These are phyloP conservation scores for Leucosporidium yakuticum DNA, from an alignment of 768 basidiomycete genomes.

Conservation along the genomic window DNA sequence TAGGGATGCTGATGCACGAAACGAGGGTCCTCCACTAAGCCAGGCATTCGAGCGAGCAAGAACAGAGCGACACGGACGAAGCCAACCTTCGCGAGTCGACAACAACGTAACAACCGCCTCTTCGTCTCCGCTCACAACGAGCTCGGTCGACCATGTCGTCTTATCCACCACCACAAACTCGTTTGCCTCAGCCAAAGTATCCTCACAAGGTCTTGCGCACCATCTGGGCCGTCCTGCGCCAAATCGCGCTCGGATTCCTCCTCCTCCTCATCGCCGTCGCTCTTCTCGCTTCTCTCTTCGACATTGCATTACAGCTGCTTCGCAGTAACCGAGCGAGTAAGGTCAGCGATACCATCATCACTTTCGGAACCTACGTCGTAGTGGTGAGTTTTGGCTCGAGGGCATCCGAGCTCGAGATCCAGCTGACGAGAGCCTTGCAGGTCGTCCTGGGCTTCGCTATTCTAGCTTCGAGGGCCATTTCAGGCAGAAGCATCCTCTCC, in stretches of 20 bases:
- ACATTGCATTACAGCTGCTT: conserved; percentile 1
- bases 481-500: not conserved
- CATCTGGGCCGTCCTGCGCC: not conserved
- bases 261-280: conserved; percentile 1
- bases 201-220: not conserved
- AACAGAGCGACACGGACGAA: no score
- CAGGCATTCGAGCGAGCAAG: no score
- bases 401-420: not conserved
- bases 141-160: no score
- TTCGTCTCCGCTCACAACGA: no score
- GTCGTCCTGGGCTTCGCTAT: conserved; percentile 2
- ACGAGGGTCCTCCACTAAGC: no score
- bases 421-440: not conserved
- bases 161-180: no score
- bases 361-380: conserved; percentile 6
- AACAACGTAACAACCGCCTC: no score
- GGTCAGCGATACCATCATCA: conserved; percentile 3
- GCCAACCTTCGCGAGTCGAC: no score
- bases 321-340: not conserved
- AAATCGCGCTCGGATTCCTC: not conserved
- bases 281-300: conserved; percentile 6
- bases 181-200: not conserved
- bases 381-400: conserved; percentile 1
- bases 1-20: no score
- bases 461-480: not conserved